Evolutionary conservation across 805 yeast species (phyloP).

Genomic region (Ascoidea tarda): DNA sequence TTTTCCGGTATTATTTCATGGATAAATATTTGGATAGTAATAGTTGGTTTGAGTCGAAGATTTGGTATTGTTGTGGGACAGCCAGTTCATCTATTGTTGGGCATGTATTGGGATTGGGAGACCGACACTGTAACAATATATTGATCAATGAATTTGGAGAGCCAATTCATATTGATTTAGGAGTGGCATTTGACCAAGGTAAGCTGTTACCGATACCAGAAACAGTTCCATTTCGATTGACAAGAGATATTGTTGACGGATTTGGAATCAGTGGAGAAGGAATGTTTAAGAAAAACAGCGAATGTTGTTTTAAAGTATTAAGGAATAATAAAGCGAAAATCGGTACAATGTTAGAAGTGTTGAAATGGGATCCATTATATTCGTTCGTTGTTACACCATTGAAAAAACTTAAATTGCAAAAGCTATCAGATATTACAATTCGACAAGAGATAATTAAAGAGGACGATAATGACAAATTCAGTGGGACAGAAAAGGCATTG

Average conservation of each 20-base stretch:
- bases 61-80: conserved; percentile 57
- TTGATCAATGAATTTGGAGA: conserved; percentile 81
- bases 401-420: conserved; percentile 37
- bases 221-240: conserved; percentile 81
- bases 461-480: background rate
- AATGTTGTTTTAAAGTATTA: conserved; percentile 54
- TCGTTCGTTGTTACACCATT: conserved; percentile 83
- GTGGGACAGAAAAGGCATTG: conserved; percentile 31
- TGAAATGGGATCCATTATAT: conserved; percentile 86
- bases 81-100: conserved; percentile 86
- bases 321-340: conserved; percentile 56
- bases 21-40: conserved; percentile 52
- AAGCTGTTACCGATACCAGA: conserved; percentile 76
- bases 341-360: conserved; percentile 67
- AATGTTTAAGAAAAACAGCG: conserved; percentile 57
- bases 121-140: conserved; percentile 85
- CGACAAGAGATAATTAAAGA: background rate
- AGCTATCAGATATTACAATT: conserved; percentile 4
- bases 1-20: conserved; percentile 55
- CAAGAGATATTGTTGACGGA: conserved; percentile 85
- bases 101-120: conserved; percentile 82
- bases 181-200: conserved; percentile 95
- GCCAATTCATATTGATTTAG: conserved; percentile 90
- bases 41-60: conserved; percentile 57
- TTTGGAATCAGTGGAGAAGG: conserved; percentile 89